A percentile compares a stretch with the other conserved stretches of the same genome.
These are phyloP conservation scores for Xylariaceae sp. DNA, from an alignment of 2,329 filamentous ascomycete species.

Conservation along the genomic window DNA sequence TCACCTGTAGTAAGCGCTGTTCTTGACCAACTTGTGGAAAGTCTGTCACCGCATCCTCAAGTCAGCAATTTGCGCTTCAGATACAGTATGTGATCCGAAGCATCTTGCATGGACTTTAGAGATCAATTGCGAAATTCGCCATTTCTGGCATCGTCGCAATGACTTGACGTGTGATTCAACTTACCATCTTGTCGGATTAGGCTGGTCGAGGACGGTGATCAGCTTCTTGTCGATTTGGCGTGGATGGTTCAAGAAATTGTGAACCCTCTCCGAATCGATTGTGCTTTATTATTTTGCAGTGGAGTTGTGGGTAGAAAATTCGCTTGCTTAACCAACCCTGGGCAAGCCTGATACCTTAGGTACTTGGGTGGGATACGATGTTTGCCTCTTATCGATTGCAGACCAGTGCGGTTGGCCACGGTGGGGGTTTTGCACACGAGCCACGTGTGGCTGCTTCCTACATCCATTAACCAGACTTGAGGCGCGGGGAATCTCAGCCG, in stretches of 20 bases:
- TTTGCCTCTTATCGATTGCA: too few relatives aligned
- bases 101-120: constrained; percentile 91
- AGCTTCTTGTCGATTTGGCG: constrained; percentile 18
- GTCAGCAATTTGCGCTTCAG: constrained; percentile 99
- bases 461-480: too few relatives aligned
- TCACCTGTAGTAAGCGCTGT: constrained; percentile 97
- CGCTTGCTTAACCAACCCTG: constrained; percentile 21
- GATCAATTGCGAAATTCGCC: constrained; percentile 24
- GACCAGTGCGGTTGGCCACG: constrained; percentile 21
- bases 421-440: constrained; percentile 1
- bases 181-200: constrained; percentile 66
- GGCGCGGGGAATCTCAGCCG: constrained; percentile 4
- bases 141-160: constrained; percentile 27
- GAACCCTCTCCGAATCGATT: background rate
- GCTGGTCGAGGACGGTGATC: constrained; percentile 33
- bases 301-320: constrained; percentile 32
- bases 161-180: constrained; percentile 39
- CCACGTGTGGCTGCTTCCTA: too few relatives aligned
- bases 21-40: constrained; percentile 96
- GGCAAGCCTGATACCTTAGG: background rate
- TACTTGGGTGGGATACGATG: constrained; percentile 31
- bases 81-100: constrained; percentile 72
- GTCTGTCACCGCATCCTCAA: constrained; percentile 66
- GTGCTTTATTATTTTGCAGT: too few relatives aligned
- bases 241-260: constrained; percentile 8